These are phyloP conservation scores for Pseudozyma flocculosa DNA, from an alignment of 1,284 basidiomycete species.

Conservation along the genomic window DNA sequence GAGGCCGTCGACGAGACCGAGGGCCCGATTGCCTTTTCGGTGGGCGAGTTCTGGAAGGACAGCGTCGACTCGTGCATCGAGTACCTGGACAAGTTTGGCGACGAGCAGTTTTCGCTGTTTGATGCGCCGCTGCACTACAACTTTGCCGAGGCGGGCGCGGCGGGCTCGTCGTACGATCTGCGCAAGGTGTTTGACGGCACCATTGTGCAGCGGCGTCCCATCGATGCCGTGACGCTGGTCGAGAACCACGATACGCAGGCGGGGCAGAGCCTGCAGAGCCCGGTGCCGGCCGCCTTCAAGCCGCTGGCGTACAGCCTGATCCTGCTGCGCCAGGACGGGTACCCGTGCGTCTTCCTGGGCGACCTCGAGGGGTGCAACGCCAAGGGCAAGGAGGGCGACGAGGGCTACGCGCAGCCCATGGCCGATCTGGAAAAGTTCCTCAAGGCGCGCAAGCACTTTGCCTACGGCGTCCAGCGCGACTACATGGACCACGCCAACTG, in stretches of 20 bases:
- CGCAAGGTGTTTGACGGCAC: constrained; percentile 65
- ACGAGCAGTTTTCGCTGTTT: constrained; percentile 64
- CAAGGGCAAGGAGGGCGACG: constrained; percentile 28
- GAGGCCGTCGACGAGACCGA: constrained; percentile 37
- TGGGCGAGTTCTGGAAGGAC: constrained; percentile 52
- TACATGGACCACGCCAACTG: constrained; percentile 49
- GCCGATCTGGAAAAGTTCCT: constrained; percentile 61
- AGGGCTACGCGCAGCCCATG: constrained; percentile 59
- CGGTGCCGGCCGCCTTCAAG: constrained; percentile 64
- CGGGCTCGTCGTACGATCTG: constrained; percentile 62
- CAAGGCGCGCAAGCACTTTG: constrained; percentile 62
- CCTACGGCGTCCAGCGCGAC: constrained; percentile 62
- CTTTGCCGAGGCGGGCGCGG: constrained; percentile 64
- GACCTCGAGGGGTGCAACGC: constrained; percentile 68
- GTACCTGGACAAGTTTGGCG: constrained; percentile 60
- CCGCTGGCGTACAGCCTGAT: constrained; percentile 77
- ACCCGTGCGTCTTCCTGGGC: constrained; percentile 92
- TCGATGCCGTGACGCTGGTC: constrained; percentile 66
- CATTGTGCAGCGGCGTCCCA: constrained; percentile 63
- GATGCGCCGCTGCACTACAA: constrained; percentile 66
- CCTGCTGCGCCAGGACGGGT: constrained; percentile 76
- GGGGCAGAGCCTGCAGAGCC: constrained; percentile 62
- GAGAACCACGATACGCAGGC: constrained; percentile 64
- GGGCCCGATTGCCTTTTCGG: constrained; percentile 38
- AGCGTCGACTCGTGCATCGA: constrained; percentile 31